These are phyloP conservation scores for Thermochaetoides thermophila DNA, from an alignment of 495 filamentous ascomycete species.

Conservation along the genomic window DNA sequence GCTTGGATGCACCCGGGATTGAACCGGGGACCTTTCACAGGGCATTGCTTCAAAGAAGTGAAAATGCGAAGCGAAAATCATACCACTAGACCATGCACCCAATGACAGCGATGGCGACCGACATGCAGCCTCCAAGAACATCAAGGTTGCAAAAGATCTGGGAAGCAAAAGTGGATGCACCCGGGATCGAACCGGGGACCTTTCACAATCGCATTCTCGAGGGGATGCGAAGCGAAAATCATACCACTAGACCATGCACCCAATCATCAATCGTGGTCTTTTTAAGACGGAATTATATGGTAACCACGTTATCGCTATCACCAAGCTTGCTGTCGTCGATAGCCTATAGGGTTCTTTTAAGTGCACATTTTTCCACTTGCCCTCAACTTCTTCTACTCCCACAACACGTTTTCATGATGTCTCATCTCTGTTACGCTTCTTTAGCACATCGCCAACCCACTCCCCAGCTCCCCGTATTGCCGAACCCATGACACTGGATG, in stretches of 20 bases:
- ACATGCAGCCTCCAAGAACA: no score
- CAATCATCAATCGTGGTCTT: no score
- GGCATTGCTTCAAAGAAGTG: not conserved
- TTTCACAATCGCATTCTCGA: not conserved
- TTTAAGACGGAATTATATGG: no score
- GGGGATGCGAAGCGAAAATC: not conserved
- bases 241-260: not conserved
- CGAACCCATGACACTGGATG: constrained; percentile 19
- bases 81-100: not conserved
- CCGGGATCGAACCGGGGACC: not conserved
- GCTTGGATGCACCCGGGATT: not conserved
- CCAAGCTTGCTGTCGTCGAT: no score
- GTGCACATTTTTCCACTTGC: constrained; percentile 8
- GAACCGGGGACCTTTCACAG: not conserved
- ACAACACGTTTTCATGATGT: no score
- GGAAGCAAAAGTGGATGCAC: not conserved
- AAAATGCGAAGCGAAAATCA: not conserved
- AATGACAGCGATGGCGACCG: no score
- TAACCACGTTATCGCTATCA: no score
- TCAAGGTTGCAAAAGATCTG: not conserved
- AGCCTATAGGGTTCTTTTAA: no score
- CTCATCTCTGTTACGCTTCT: no score
- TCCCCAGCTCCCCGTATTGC: not conserved
- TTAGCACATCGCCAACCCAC: no score
- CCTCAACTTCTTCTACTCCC: no score